These are phyloP conservation scores for Zychaea mexicana DNA, from an alignment of 371 early-diverging fungal species.

Conservation along the genomic window DNA sequence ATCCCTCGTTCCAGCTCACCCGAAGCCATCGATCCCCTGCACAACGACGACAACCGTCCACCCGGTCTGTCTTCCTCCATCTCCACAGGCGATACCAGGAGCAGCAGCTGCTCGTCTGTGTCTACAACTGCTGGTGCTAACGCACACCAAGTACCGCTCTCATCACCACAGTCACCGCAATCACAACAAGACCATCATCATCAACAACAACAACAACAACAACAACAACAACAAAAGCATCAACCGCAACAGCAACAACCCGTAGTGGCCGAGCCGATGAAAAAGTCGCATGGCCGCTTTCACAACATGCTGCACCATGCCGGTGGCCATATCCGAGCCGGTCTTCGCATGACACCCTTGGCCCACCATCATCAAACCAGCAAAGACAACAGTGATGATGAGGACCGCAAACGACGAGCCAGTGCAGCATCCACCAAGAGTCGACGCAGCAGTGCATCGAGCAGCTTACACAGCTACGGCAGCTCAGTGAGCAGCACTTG, in stretches of 20 bases:
- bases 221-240: constrained; percentile 33
- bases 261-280: not conserved
- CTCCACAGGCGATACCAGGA: constrained; percentile 25
- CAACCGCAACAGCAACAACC: constrained; percentile 16
- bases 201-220: constrained; percentile 3
- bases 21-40: constrained; percentile 16
- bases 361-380: not conserved
- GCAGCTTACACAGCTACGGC: constrained; percentile 3
- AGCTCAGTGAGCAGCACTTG: constrained; percentile 9
- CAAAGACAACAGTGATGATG: not conserved
- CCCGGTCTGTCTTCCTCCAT: constrained; percentile 22
- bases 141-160: not conserved
- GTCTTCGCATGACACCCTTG: constrained; percentile 34
- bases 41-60: constrained; percentile 11
- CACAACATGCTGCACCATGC: constrained; percentile 18
- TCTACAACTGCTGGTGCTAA: constrained; percentile 18
- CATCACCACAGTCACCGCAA: not conserved
- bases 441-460: constrained; percentile 1
- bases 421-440: not conserved
- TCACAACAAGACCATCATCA: constrained; percentile 35
- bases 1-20: constrained; percentile 20
- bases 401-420: constrained; percentile 1
- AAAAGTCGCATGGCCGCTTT: constrained; percentile 13
- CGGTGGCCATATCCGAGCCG: constrained; percentile 18
- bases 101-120: constrained; percentile 33